A percentile compares a stretch with the other conserved stretches of the same genome.
These are phyloP conservation scores for Lepidium africanum DNA, from an alignment of 345 rosid species.

Conservation along the genomic window DNA sequence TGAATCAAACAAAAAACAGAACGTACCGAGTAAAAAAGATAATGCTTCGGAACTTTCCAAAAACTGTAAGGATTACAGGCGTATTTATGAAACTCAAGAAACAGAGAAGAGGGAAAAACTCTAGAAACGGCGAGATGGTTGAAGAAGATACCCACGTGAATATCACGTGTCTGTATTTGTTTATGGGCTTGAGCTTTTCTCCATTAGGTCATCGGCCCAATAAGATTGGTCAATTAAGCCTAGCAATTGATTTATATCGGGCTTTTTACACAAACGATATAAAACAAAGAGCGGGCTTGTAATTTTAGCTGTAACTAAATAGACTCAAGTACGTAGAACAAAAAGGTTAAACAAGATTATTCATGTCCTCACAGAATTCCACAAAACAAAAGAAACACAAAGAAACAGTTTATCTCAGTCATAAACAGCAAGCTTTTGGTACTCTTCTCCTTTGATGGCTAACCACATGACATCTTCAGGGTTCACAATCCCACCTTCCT, in stretches of 20 bases:
- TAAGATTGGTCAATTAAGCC: no score
- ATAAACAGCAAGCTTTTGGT: conserved; percentile 24
- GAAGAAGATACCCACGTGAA: conserved; percentile 8
- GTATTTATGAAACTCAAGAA: not conserved
- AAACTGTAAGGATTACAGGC: not conserved
- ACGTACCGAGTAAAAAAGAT: not conserved
- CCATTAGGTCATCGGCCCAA: not conserved
- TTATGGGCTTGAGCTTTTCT: not conserved
- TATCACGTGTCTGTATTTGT: conserved; percentile 1
- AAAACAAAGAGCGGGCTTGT: no score
- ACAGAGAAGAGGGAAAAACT: not conserved
- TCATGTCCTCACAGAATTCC: not conserved
- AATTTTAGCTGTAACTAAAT: not conserved
- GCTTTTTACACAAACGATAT: no score
- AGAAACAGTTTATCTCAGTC: conserved; percentile 9
- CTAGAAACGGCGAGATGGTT: conserved; percentile 18
- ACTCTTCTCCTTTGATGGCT: conserved; percentile 29
- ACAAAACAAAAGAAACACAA: not conserved
- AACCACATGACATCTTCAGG: conserved; percentile 29
- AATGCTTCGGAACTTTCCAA: not conserved
- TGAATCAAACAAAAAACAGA: not conserved
- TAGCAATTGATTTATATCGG: no score
- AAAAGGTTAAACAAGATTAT: not conserved
- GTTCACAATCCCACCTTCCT: conserved; percentile 24
- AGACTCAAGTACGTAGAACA: not conserved